Conservation (phyloP, 305 asterid species). For the Plantago coronopus region DNA sequence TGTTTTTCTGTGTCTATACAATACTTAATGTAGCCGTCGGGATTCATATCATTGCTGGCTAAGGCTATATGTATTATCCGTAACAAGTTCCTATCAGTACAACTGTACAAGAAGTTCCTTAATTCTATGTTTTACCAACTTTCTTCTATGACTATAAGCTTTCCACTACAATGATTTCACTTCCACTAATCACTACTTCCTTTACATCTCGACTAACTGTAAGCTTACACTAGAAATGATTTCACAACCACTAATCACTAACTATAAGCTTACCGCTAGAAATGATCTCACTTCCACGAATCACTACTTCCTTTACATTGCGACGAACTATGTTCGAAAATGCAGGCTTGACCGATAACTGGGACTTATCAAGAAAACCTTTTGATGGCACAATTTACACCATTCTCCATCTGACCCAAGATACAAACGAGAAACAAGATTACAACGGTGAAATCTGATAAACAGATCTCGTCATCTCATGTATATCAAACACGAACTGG, state of each 20-base stretch:
- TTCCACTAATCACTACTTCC: too few relatives aligned
- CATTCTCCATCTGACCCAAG: not conserved
- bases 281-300: too few relatives aligned
- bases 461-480: too few relatives aligned
- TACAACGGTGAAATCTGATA: too few relatives aligned
- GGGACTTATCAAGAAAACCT: not conserved
- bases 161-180: too few relatives aligned
- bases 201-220: too few relatives aligned
- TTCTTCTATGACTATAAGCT: not conserved
- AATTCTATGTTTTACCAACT: not conserved
- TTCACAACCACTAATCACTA: too few relatives aligned
- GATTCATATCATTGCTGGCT: slow-evolving; percentile 63
- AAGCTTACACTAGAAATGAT: too few relatives aligned
- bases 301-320: too few relatives aligned
- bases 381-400: not conserved
- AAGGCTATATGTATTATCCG: slow-evolving; percentile 25
- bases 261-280: too few relatives aligned
- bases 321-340: not conserved
- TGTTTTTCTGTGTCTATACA: slow-evolving; percentile 77
- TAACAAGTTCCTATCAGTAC: not conserved
- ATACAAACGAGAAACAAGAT: not conserved
- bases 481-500: too few relatives aligned
- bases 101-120: not conserved
- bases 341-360: not conserved
- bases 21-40: slow-evolving; percentile 79